These are phyloP conservation scores for Lagenidium giganteum DNA, from an alignment of 352 stramenopile genomes.

Conservation along the genomic window DNA sequence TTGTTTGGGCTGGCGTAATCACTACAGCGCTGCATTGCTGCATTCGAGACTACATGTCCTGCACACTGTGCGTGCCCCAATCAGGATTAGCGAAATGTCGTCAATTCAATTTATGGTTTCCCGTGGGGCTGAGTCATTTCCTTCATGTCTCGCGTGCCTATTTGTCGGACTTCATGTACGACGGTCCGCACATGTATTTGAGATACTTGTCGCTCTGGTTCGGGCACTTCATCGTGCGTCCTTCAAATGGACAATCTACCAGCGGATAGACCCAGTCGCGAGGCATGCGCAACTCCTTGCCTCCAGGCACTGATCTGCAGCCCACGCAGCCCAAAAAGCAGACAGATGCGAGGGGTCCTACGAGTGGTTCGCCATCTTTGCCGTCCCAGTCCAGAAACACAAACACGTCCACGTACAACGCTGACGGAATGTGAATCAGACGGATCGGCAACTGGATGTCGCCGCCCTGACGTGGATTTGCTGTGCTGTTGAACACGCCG, in stretches of 20 bases:
- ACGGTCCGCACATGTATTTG: slow-evolving; percentile 19
- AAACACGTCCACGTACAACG: slow-evolving; percentile 25
- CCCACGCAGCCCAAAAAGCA: slow-evolving; percentile 18
- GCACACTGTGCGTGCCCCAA: no score
- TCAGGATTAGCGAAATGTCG: no score
- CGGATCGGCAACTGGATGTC: slow-evolving; percentile 18
- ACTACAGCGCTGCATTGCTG: no score
- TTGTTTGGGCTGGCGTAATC: no score
- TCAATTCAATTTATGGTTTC: no score
- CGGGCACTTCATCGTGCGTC: slow-evolving; percentile 14
- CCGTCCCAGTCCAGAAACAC: slow-evolving; percentile 22
- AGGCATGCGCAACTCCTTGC: slow-evolving; percentile 13
- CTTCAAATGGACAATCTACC: slow-evolving; percentile 17
- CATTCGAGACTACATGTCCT: no score
- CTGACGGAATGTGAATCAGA: slow-evolving; percentile 14
- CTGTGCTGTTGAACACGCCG: slow-evolving; percentile 12
- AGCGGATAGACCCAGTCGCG: slow-evolving; percentile 22
- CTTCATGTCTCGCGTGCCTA: no score
- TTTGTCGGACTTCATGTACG: no score
- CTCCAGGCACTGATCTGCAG: no score
- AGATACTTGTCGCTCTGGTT: slow-evolving; percentile 18
- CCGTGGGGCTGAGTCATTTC: no score
- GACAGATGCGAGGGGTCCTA: slow-evolving; percentile 16
- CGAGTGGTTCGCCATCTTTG: slow-evolving; percentile 5
- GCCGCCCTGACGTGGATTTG: slow-evolving; percentile 11